Evolutionary conservation across 2,329 filamentous ascomycete species (phyloP).

Genomic region (Pezicula neosporulosa): DNA sequence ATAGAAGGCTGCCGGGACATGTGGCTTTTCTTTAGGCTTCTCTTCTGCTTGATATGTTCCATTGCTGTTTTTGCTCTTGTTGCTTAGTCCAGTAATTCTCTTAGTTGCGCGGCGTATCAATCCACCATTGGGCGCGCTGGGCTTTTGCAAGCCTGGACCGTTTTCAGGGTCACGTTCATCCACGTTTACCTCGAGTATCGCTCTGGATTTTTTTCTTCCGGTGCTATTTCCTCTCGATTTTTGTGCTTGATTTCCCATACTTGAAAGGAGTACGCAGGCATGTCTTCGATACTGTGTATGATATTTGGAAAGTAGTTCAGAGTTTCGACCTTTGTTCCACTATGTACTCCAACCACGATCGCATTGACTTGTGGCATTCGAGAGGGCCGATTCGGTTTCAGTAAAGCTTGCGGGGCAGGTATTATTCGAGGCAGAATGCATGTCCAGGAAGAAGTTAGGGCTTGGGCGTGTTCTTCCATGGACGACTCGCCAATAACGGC

Average conservation of each 20-base stretch:
- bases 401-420: conserved; percentile 59
- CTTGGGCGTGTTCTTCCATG: conserved; percentile 54
- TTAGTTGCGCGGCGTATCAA: neutral
- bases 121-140: neutral
- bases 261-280: conserved; percentile 44
- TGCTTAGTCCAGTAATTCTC: neutral
- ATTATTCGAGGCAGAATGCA: conserved; percentile 58
- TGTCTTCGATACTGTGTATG: conserved; percentile 50
- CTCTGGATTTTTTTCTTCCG: neutral
- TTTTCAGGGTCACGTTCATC: neutral
- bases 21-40: conserved; percentile 34
- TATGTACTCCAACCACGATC: conserved; percentile 55
- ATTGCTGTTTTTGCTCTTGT: too few relatives aligned
- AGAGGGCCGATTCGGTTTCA: conserved; percentile 50
- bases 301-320: conserved; percentile 62
- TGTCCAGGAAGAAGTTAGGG: conserved; percentile 54
- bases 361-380: conserved; percentile 53
- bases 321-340: conserved; percentile 49
- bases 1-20: conserved; percentile 43
- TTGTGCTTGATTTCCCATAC: conserved; percentile 46
- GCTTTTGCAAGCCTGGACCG: neutral
- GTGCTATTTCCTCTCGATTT: neutral
- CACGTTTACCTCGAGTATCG: neutral
- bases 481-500: conserved; percentile 60
- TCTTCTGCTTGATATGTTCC: neutral